phyloP scores from a whole-genome alignment of 169 alveolate species.

The Theileria luwenshuni region DNA sequence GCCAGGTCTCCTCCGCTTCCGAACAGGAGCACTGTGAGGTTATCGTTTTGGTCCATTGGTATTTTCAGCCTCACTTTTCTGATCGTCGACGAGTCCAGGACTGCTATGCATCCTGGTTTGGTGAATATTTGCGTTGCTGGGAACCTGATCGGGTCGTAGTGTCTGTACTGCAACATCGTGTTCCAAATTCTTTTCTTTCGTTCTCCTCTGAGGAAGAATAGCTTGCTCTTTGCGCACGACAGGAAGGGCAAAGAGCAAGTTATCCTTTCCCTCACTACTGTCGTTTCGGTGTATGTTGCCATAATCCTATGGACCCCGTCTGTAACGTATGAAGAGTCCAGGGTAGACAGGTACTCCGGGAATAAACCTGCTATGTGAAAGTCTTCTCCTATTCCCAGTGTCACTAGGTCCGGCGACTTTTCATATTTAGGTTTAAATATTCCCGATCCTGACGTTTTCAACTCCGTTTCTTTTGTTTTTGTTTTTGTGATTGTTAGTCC shows the following conservation, averaged over 20 bases:
- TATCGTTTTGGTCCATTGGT: slow-evolving; percentile 48
- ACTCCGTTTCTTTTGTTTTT: background rate
- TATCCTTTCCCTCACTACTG: slow-evolving; percentile 54
- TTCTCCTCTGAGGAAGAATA: slow-evolving; percentile 64
- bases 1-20: slow-evolving; percentile 68
- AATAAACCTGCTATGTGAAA: slow-evolving; percentile 69
- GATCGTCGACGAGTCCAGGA: slow-evolving; percentile 58
- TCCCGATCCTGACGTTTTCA: background rate
- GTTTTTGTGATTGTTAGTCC: too few relatives aligned
- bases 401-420: slow-evolving; percentile 52
- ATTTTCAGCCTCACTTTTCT: slow-evolving; percentile 51
- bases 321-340: slow-evolving; percentile 55
- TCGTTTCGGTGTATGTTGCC: slow-evolving; percentile 59
- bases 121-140: slow-evolving; percentile 71
- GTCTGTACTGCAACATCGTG: slow-evolving; percentile 65
- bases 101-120: slow-evolving; percentile 68
- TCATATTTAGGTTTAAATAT: slow-evolving; percentile 15
- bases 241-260: slow-evolving; percentile 58
- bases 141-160: slow-evolving; percentile 64
- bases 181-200: slow-evolving; percentile 69
- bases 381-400: slow-evolving; percentile 69
- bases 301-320: slow-evolving; percentile 55
- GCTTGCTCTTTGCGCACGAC: slow-evolving; percentile 64
- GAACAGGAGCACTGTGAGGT: slow-evolving; percentile 52
- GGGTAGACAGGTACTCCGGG: slow-evolving; percentile 64